Evolutionary conservation across 2,329 filamentous ascomycete species (phyloP).

Genomic region (Berkeleyomyces basicola): DNA sequence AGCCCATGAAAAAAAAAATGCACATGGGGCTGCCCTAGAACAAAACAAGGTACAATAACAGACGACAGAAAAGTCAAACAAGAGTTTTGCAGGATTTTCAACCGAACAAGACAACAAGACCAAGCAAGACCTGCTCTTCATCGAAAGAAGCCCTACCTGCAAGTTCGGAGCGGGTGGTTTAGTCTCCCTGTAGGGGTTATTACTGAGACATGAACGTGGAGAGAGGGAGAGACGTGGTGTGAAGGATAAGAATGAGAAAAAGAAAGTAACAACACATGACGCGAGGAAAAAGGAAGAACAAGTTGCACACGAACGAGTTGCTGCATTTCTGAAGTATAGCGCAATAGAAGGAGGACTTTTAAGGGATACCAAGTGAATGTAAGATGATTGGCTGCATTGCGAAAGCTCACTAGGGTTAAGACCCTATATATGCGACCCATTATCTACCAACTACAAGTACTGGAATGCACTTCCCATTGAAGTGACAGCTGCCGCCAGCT

Average conservation of each 20-base stretch:
- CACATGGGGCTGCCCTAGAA: background rate
- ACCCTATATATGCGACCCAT: no score
- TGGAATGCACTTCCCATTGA: background rate
- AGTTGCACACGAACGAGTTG: no score
- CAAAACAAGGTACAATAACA: background rate
- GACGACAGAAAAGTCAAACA: background rate
- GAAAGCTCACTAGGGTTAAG: no score
- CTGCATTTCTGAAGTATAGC: background rate
- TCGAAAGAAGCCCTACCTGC: background rate
- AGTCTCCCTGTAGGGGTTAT: background rate
- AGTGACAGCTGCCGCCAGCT: background rate
- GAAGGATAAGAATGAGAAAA: background rate
- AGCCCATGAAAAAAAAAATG: background rate
- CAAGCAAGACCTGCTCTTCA: no score
- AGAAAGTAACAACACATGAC: background rate
- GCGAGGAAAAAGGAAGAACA: background rate
- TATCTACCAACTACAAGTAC: background rate
- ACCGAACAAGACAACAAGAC: background rate
- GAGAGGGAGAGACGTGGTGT: background rate
- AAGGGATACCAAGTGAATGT: no score
- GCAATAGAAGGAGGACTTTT: background rate
- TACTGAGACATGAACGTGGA: slow-evolving; percentile 1
- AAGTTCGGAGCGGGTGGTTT: background rate
- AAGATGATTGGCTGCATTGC: no score
- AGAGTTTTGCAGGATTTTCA: background rate